Percentiles rank a stretch among this genome's conserved stretches.
phyloP scores from a whole-genome alignment of 1,284 basidiomycete species.

The Ganoderma lingzhi region DNA sequence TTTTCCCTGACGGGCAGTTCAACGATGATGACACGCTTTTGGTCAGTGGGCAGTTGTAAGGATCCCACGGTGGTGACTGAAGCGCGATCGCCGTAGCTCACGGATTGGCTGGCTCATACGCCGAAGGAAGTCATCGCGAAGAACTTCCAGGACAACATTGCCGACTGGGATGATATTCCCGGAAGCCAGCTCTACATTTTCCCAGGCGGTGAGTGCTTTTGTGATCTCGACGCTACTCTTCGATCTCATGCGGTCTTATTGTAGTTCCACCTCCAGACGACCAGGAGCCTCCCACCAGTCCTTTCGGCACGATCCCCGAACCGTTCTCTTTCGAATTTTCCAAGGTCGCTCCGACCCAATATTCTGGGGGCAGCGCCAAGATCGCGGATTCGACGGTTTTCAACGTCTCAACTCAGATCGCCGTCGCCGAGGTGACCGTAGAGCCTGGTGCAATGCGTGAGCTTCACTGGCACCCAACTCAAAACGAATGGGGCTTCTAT shows the following conservation, averaged over 20 bases:
- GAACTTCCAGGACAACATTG: constrained; percentile 66
- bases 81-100: constrained; percentile 45
- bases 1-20: constrained; percentile 71
- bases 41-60: constrained; percentile 40
- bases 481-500: constrained; percentile 58
- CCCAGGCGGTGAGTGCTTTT: constrained; percentile 51
- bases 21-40: constrained; percentile 72
- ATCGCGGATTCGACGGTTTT: constrained; percentile 64
- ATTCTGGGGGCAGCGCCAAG: constrained; percentile 67
- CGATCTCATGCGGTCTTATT: neutral
- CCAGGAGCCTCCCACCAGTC: constrained; percentile 49
- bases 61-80: constrained; percentile 35
- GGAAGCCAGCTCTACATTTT: constrained; percentile 62
- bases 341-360: constrained; percentile 53
- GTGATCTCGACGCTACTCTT: constrained; percentile 42
- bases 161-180: constrained; percentile 63
- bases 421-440: constrained; percentile 70
- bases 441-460: constrained; percentile 64
- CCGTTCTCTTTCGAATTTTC: constrained; percentile 63
- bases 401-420: constrained; percentile 60
- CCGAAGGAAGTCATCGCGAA: constrained; percentile 69
- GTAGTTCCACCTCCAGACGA: constrained; percentile 49
- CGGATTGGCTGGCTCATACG: constrained; percentile 71
- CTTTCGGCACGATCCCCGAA: constrained; percentile 54
- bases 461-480: constrained; percentile 67